Evolutionary conservation across 2,329 filamentous ascomycete genomes (phyloP).

Genomic region (Onygenales sp.): DNA sequence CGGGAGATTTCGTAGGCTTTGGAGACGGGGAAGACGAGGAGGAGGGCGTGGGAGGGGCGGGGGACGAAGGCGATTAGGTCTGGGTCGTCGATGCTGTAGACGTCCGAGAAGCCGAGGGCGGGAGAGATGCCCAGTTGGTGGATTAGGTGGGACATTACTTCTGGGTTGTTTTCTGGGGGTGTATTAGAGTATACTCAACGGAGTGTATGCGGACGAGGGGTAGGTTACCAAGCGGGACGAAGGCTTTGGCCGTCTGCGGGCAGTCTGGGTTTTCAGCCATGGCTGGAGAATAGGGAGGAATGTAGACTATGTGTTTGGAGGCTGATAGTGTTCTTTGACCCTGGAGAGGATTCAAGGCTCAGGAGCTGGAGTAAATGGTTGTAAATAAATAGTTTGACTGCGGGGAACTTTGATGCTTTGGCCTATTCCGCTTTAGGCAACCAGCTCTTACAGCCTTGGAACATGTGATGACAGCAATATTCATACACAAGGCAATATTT

Average conservation of each 20-base stretch:
- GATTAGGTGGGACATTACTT: conserved; percentile 75
- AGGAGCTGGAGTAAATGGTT: neutral
- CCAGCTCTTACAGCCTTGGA: neutral
- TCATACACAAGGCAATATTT: neutral
- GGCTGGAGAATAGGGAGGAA: neutral
- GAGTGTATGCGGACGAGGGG: neutral
- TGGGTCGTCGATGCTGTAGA: conserved; percentile 81
- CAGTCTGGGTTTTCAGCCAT: conserved; percentile 29
- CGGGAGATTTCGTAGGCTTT: conserved; percentile 70
- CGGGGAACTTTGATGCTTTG: neutral
- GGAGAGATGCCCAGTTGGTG: conserved; percentile 74
- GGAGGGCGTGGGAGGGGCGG: conserved; percentile 74
- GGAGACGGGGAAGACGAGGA: conserved; percentile 85
- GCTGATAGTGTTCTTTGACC: neutral
- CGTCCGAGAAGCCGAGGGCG: conserved; percentile 74
- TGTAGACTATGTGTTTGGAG: neutral
- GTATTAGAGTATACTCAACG: neutral
- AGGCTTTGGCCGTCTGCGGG: conserved; percentile 35
- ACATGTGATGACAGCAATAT: neutral
- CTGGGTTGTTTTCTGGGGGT: conserved; percentile 61
- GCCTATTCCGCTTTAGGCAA: neutral
- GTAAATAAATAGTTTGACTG: neutral
- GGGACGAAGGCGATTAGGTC: conserved; percentile 79
- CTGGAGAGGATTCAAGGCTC: neutral
- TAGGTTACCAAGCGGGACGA: conserved; percentile 36